A percentile compares a stretch with the other conserved stretches of the same genome.
These are phyloP conservation scores for Chaetomium fimeti DNA, from an alignment of 495 filamentous ascomycete species.

Conservation along the genomic window DNA sequence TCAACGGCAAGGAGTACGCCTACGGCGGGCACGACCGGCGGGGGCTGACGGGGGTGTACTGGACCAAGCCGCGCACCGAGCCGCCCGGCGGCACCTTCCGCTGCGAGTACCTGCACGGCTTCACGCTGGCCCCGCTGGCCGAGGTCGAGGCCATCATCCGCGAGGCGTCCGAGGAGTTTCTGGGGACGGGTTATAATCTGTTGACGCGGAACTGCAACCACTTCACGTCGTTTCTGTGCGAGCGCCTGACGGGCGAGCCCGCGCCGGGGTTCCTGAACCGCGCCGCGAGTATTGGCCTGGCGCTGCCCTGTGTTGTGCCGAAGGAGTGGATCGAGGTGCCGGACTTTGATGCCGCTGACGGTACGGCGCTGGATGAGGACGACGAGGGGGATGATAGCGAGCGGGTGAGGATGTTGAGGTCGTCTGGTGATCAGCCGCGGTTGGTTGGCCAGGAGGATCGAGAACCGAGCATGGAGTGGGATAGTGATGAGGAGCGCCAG, in stretches of 20 bases:
- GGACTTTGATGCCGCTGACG: constrained; percentile 68
- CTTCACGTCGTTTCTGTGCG: constrained; percentile 69
- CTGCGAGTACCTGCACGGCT: constrained; percentile 67
- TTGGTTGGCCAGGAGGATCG: constrained; percentile 26
- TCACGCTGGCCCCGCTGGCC: constrained; percentile 58
- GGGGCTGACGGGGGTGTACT: constrained; percentile 73
- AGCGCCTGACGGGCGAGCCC: constrained; percentile 59
- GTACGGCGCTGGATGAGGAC: constrained; percentile 61
- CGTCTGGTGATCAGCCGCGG: constrained; percentile 33
- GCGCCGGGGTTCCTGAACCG: constrained; percentile 73
- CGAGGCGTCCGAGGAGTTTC: constrained; percentile 63
- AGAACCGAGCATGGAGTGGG: constrained; percentile 22
- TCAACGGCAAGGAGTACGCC: constrained; percentile 73
- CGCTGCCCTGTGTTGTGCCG: constrained; percentile 75
- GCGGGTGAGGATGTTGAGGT: constrained; percentile 33
- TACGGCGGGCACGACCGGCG: constrained; percentile 73
- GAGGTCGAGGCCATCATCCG: constrained; percentile 68
- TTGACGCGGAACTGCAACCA: constrained; percentile 81
- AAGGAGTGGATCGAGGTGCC: constrained; percentile 74
- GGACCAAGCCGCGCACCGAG: constrained; percentile 63
- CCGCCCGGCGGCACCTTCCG: constrained; percentile 73
- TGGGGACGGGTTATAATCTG: constrained; percentile 70
- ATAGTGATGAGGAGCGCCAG: constrained; percentile 33
- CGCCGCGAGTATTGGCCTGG: constrained; percentile 73
- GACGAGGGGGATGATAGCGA: constrained; percentile 34